These are phyloP conservation scores for Mycena metata DNA, from an alignment of 768 basidiomycete genomes.

Conservation along the genomic window DNA sequence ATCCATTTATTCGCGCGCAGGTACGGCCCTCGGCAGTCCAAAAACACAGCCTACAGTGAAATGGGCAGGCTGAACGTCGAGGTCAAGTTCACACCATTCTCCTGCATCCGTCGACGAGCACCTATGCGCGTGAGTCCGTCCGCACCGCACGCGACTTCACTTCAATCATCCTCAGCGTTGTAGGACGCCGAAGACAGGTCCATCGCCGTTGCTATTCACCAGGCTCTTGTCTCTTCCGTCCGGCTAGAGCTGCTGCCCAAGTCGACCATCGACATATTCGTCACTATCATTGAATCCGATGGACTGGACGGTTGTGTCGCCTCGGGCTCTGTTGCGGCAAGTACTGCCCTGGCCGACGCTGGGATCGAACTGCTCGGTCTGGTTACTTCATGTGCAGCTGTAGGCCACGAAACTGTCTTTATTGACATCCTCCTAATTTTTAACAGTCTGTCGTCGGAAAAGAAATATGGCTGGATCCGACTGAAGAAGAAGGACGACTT, in stretches of 20 bases:
- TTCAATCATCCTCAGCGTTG: conserved; percentile 40
- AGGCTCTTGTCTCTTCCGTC: conserved; percentile 86
- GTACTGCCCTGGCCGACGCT: conserved; percentile 92
- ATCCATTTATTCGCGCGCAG: conserved; percentile 52
- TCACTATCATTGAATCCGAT: conserved; percentile 93
- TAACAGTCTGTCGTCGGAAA: conserved; percentile 68
- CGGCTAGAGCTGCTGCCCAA: conserved; percentile 94
- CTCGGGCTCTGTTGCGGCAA: conserved; percentile 88
- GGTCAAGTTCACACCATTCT: conserved; percentile 97
- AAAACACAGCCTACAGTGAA: conserved; percentile 85
- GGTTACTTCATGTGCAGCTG: conserved; percentile 86
- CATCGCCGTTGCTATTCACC: conserved; percentile 85
- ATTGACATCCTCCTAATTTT: conserved; percentile 9
- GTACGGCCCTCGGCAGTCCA: conserved; percentile 89
- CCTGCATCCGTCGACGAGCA: conserved; percentile 80
- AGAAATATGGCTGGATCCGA: conserved; percentile 86
- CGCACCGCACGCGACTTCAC: conserved; percentile 25
- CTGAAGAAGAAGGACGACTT: conserved; percentile 69
- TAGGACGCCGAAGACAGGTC: conserved; percentile 97
- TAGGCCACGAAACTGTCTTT: conserved; percentile 50
- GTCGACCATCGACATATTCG: conserved; percentile 91
- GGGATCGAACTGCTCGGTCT: conserved; percentile 93
- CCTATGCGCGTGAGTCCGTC: conserved; percentile 82
- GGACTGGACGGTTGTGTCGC: conserved; percentile 91
- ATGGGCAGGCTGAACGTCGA: conserved; percentile 93